phyloP scores from a whole-genome alignment of 2,329 filamentous ascomycete species.

The Geoglossum cookeanum region DNA sequence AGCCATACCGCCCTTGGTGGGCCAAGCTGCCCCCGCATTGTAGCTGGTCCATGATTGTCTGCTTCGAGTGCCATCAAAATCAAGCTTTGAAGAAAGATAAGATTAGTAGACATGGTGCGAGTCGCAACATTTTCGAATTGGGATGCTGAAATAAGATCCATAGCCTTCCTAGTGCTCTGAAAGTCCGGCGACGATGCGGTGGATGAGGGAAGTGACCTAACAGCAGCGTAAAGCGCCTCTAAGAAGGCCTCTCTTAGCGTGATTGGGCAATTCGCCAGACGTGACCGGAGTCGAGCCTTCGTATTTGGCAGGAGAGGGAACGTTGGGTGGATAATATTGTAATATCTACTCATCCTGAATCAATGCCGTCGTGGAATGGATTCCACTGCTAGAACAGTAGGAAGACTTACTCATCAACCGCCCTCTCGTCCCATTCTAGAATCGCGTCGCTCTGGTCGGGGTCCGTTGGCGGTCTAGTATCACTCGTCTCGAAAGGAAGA shows the following conservation, averaged over 20 bases:
- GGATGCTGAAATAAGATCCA: constrained; percentile 24
- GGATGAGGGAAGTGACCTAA: constrained; percentile 32
- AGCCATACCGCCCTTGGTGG: constrained; percentile 36
- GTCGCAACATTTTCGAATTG: constrained; percentile 25
- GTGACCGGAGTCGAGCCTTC: constrained; percentile 34
- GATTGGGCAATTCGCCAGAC: constrained; percentile 36
- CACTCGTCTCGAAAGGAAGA: constrained; percentile 1
- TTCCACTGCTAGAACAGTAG: neutral
- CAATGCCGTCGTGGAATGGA: neutral
- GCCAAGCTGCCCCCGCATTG: constrained; percentile 25
- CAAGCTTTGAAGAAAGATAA: constrained; percentile 45
- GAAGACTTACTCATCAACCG: constrained; percentile 21
- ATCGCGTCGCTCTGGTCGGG: constrained; percentile 5
- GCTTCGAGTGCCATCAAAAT: constrained; percentile 47
- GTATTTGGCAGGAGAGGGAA: constrained; percentile 45
- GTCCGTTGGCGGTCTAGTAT: neutral
- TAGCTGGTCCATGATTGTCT: constrained; percentile 34
- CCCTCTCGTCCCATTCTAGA: constrained; percentile 26
- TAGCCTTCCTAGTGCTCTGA: constrained; percentile 22
- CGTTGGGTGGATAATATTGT: constrained; percentile 43
- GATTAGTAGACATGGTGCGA: constrained; percentile 23
- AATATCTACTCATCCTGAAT: constrained; percentile 32
- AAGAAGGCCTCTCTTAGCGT: constrained; percentile 43
- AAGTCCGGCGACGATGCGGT: constrained; percentile 18
- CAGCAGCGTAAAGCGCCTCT: constrained; percentile 39